Evolutionary conservation across 768 basidiomycete genomes (phyloP).

Genomic region (Imleria badia): DNA sequence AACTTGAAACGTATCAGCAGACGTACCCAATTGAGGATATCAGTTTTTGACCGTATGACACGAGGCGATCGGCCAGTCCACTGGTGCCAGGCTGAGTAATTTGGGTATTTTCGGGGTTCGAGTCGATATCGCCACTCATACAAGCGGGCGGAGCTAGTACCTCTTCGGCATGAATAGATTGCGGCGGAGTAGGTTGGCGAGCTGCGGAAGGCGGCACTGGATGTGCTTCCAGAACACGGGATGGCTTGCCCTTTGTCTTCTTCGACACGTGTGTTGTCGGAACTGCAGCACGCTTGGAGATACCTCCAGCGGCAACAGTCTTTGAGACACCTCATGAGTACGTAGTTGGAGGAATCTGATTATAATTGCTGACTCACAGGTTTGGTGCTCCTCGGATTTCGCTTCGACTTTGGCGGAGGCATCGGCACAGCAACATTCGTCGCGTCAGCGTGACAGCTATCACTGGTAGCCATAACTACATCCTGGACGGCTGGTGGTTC

Average conservation of each 20-base stretch:
- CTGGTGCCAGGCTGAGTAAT: conserved; percentile 20
- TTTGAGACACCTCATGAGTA: conserved; percentile 21
- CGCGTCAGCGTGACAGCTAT: background rate
- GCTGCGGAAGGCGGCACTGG: conserved; percentile 7
- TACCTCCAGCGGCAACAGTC: conserved; percentile 18
- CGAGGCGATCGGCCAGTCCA: conserved; percentile 47
- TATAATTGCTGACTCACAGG: conserved; percentile 24
- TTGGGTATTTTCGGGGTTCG: conserved; percentile 20
- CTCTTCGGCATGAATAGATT: conserved; percentile 13
- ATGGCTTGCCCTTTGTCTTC: conserved; percentile 19
- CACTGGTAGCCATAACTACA: background rate
- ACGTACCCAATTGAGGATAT: conserved; percentile 47
- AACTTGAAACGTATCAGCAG: conserved; percentile 23
- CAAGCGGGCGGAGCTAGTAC: conserved; percentile 19
- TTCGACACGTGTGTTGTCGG: conserved; percentile 17
- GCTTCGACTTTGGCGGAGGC: conserved; percentile 13
- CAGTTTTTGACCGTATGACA: conserved; percentile 49
- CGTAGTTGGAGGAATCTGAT: background rate
- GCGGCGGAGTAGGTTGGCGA: conserved; percentile 11
- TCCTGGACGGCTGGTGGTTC: background rate
- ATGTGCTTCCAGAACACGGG: conserved; percentile 12
- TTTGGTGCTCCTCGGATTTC: conserved; percentile 28
- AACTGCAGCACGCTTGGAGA: conserved; percentile 16
- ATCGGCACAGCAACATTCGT: background rate
- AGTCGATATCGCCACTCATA: conserved; percentile 30